Conservation (phyloP, 306 rosid species). For the Malus sieversii region DNA sequence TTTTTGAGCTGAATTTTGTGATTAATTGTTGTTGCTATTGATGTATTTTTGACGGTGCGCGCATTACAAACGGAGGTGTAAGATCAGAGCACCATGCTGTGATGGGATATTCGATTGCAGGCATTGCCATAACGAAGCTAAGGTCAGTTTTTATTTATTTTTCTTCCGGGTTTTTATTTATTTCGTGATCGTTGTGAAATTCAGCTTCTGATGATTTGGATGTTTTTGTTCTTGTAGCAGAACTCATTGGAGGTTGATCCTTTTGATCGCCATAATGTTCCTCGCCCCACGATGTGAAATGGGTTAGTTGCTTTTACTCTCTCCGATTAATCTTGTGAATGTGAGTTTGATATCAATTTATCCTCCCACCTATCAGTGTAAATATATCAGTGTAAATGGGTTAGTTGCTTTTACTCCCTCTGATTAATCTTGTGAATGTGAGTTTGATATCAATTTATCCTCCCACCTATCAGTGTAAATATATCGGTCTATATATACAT, state of each 20-base stretch:
- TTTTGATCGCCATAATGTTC: constrained; percentile 54
- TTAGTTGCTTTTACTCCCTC: not conserved
- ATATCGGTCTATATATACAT: no score
- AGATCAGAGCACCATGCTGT: constrained; percentile 49
- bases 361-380: no score
- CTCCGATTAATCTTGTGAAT: not conserved
- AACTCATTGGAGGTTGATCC: constrained; percentile 53
- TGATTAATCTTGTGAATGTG: not conserved
- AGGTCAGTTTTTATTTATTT: constrained; percentile 13
- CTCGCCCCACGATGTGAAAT: constrained; percentile 57
- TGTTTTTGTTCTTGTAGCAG: constrained; percentile 23
- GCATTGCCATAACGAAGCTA: constrained; percentile 44
- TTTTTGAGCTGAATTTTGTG: not conserved
- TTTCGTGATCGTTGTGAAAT: not conserved
- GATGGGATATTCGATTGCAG: constrained; percentile 42
- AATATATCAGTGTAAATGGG: no score
- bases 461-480: no score
- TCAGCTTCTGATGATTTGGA: not conserved
- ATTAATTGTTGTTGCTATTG: not conserved
- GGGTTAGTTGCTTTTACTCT: constrained; percentile 26
- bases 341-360: no score
- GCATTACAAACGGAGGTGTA: constrained; percentile 43
- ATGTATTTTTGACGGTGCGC: constrained; percentile 21
- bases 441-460: no score
- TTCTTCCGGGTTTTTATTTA: no score